These are phyloP conservation scores for Leavenworthia alabamica DNA, from an alignment of 345 rosid species.

Conservation along the genomic window DNA sequence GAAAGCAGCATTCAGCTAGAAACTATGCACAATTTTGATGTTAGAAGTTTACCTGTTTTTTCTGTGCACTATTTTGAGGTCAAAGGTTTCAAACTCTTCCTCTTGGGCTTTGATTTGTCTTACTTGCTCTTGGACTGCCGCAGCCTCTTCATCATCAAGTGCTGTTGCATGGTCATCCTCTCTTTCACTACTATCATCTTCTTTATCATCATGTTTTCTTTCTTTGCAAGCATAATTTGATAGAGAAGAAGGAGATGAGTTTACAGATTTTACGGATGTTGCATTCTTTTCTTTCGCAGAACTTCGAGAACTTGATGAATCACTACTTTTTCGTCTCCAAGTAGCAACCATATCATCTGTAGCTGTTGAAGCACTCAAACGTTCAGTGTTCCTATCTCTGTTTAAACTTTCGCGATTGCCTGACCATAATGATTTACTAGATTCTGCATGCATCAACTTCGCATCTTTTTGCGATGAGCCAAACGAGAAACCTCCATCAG, in stretches of 20 bases:
- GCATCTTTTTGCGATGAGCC: conserved; percentile 60
- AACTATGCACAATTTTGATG: too few relatives aligned
- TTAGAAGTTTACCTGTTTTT: conserved; percentile 99
- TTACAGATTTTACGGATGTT: conserved; percentile 48
- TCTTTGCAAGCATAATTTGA: conserved; percentile 63
- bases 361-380: conserved; percentile 48
- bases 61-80: conserved; percentile 92
- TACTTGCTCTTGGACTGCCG: conserved; percentile 94
- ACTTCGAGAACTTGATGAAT: conserved; percentile 65
- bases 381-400: conserved; percentile 43
- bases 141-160: conserved; percentile 91
- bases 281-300: conserved; percentile 63
- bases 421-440: conserved; percentile 68
- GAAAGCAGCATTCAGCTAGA: conserved; percentile 12
- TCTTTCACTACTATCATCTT: conserved; percentile 44
- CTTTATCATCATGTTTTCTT: conserved; percentile 47
- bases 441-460: conserved; percentile 43
- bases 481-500: conserved; percentile 71
- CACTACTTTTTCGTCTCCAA: conserved; percentile 79
- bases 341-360: conserved; percentile 63
- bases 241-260: conserved; percentile 62
- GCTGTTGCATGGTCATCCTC: conserved; percentile 66
- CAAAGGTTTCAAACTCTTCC: conserved; percentile 97
- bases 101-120: conserved; percentile 96
- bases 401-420: conserved; percentile 42